Conservation (phyloP, 1,284 basidiomycete species). For the Cutaneotrichosporon daszewskae region DNA sequence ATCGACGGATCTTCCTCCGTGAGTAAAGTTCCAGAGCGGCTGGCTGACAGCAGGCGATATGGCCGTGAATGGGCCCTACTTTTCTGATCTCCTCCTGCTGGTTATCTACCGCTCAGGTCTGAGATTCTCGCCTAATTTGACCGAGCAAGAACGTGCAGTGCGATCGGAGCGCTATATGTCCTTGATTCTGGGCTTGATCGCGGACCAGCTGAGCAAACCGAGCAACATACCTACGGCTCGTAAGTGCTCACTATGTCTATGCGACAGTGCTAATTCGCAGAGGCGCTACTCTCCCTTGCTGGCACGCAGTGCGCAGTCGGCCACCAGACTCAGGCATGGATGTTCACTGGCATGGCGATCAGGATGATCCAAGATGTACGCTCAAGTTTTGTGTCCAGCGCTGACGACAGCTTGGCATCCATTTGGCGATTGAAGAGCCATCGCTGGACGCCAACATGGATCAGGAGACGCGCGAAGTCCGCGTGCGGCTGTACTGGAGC, state of each 20-base stretch:
- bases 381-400: background rate
- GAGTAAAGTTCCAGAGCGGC: background rate
- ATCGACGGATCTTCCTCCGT: conserved; percentile 18
- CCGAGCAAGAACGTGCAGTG: conserved; percentile 14
- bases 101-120: conserved; percentile 19
- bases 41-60: conserved; percentile 18
- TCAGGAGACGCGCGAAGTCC: conserved; percentile 18
- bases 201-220: conserved; percentile 17
- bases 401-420: conserved; percentile 18
- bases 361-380: conserved; percentile 24
- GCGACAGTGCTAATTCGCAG: conserved; percentile 1
- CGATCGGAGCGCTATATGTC: conserved; percentile 16
- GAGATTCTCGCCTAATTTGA: conserved; percentile 19
- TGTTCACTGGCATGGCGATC: conserved; percentile 22
- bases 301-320: conserved; percentile 19
- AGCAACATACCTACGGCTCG: conserved; percentile 9
- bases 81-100: conserved; percentile 20
- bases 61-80: conserved; percentile 21
- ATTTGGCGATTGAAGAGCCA: conserved; percentile 21
- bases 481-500: conserved; percentile 20
- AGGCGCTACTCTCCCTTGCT: conserved; percentile 17
- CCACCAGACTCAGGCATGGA: conserved; percentile 22
- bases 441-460: conserved; percentile 16
- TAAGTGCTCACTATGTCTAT: no score
- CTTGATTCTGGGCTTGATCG: conserved; percentile 18